Conservation (phyloP, 768 basidiomycete genomes). For the Serendipita sp. region DNA sequence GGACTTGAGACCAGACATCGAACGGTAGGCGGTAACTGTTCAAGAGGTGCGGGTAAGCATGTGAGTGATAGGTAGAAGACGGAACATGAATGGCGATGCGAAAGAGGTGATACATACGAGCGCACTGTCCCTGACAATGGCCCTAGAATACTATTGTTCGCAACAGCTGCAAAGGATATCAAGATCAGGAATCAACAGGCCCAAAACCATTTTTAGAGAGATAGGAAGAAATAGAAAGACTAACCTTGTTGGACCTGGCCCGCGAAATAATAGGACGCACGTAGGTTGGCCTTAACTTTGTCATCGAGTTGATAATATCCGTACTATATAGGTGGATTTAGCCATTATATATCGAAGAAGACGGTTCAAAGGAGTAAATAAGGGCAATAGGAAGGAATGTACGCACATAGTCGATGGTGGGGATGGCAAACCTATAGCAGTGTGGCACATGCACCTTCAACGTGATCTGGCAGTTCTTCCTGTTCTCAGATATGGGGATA, state of each 20-base stretch:
- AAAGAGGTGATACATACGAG: no score
- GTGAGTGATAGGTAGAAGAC: no score
- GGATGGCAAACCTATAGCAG: neutral
- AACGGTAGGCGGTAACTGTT: neutral
- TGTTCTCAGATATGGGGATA: neutral
- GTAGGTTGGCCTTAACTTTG: neutral
- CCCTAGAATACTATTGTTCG: neutral
- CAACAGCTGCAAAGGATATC: neutral
- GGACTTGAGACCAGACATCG: neutral
- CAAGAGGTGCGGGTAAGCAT: neutral
- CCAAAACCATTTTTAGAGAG: neutral
- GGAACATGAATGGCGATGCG: no score
- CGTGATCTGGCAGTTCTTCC: neutral
- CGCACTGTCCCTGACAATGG: neutral
- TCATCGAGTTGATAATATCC: constrained; percentile 1
- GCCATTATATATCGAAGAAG: no score
- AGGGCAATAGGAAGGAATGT: no score
- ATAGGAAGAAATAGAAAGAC: neutral
- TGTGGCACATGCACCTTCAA: neutral
- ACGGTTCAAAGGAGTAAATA: no score
- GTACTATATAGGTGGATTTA: neutral
- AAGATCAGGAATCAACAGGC: no score
- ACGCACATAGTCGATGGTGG: constrained; percentile 3
- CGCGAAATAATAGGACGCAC: neutral
- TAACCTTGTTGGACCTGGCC: neutral